phyloP scores from a whole-genome alignment of 176 grass and related monocot species.

The Zizania latifolia region DNA sequence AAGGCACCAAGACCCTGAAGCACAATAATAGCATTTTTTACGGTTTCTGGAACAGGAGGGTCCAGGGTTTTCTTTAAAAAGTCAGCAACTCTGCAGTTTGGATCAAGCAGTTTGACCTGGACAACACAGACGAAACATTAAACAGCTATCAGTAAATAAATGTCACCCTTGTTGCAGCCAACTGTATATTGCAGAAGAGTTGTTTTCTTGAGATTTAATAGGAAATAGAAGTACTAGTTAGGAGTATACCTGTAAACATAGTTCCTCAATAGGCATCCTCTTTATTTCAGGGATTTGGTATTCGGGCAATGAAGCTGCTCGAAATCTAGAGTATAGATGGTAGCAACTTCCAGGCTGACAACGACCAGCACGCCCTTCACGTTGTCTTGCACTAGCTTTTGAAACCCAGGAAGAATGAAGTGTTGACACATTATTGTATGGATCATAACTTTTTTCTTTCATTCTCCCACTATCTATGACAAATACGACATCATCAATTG shows the following conservation, averaged over 20 bases:
- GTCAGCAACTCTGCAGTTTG: slow-evolving; percentile 56
- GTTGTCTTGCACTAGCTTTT: slow-evolving; percentile 84
- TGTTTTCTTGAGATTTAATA: slow-evolving; percentile 7
- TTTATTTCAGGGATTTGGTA: slow-evolving; percentile 95
- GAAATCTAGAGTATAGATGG: slow-evolving; percentile 85
- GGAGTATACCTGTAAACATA: slow-evolving; percentile 74
- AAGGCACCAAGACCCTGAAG: slow-evolving; percentile 92
- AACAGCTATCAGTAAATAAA: slow-evolving; percentile 17
- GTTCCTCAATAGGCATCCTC: slow-evolving; percentile 94
- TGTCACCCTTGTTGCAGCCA: neutral
- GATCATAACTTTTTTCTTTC: slow-evolving; percentile 99
- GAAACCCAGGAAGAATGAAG: slow-evolving; percentile 95
- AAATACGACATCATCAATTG: slow-evolving; percentile 96
- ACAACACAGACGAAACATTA: slow-evolving; percentile 20
- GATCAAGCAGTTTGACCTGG: slow-evolving; percentile 89
- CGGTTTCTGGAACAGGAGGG: slow-evolving; percentile 67
- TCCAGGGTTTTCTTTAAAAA: slow-evolving; percentile 93
- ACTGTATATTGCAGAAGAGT: neutral
- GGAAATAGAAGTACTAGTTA: slow-evolving; percentile 18
- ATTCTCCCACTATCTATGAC: slow-evolving; percentile 93
- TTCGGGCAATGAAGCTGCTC: slow-evolving; percentile 67
- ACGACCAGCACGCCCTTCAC: slow-evolving; percentile 85
- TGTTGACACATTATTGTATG: slow-evolving; percentile 93
- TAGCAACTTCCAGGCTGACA: slow-evolving; percentile 91
- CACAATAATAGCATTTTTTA: slow-evolving; percentile 68